Evolutionary conservation across 768 basidiomycete species (phyloP), one percentile per base, ranked within the genome.

Genomic region (Rhodotorula diobovata): DNA sequence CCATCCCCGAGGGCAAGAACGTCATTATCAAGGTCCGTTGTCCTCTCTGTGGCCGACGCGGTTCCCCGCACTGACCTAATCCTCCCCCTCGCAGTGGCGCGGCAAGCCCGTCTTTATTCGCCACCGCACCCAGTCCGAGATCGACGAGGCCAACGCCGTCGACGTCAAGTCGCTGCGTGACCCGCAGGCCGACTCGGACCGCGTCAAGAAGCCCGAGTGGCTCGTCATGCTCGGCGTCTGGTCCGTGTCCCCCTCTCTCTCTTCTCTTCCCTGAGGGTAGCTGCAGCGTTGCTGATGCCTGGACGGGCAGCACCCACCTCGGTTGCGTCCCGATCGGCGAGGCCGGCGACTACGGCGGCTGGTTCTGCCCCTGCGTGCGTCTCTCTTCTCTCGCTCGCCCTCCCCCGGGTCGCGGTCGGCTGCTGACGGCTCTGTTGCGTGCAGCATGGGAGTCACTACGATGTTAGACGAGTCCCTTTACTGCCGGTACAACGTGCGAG

Each of bases 51-150:
- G 25, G 3, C 18, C 5, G 15, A 39, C 16, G 6, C 10, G n/a
- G 28, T 0, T n/a, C 14, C 11, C 20, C 2, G 4, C 50, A 50
- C 37, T 63, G 57, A 60, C 25, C 28, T n/a, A 43, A 2, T 21
- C 34, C 39, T 18, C 23, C 25, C 45, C 6, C 21, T 32, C 46
- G 25, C 67, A 68, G 84, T 99, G 96, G 96, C 90, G 96, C 79
- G 96, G 96, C 81, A 99, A 99, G 85, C 96, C 96, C 75, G 96
- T 99, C 65, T 98, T 98, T 85, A 93, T 99, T 81, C 87, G 96
- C 76, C 96, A 99, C 84, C 87, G 96, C 78, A 99, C 96, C 23
- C 78, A 85, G 67, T 85, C 84, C 66, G 96, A 99, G 84, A 90
- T 99, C 77, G 87, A 91, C 73, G 96, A 99, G 83, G 96, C 96